Evolutionary conservation across 78 protist genomes (phyloP).

Genomic region (Cavenderia fasciculata): DNA sequence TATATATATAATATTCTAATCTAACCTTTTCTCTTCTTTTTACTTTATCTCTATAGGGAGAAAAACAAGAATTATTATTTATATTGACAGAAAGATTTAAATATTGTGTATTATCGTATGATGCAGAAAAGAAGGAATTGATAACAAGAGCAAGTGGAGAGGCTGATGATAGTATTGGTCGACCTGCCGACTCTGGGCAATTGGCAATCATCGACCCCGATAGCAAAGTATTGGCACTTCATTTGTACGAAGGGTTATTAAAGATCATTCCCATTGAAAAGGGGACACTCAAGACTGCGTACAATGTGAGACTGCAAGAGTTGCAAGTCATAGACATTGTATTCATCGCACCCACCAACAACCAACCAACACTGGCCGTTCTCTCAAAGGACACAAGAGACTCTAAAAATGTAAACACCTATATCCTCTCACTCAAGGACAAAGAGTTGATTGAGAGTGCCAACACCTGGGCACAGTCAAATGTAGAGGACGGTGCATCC

Average conservation of each 20-base stretch:
- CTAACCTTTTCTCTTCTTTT: not conserved
- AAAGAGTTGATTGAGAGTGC: constrained; percentile 76
- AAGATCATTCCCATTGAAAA: constrained; percentile 75
- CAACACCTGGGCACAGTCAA: constrained; percentile 41
- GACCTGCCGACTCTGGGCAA: constrained; percentile 73
- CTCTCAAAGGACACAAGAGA: constrained; percentile 87
- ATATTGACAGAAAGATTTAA: constrained; percentile 79
- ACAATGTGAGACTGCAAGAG: constrained; percentile 84
- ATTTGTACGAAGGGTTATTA: constrained; percentile 80
- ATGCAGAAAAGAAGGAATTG: constrained; percentile 54
- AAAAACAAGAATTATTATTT: constrained; percentile 63
- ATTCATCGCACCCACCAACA: constrained; percentile 69
- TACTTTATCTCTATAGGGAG: constrained; percentile 1
- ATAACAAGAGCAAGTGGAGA: constrained; percentile 84
- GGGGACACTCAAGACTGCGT: constrained; percentile 55
- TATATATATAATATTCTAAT: not conserved
- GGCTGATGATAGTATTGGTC: constrained; percentile 68
- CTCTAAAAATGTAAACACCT: constrained; percentile 74
- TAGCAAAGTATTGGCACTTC: constrained; percentile 75
- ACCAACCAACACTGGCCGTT: constrained; percentile 81
- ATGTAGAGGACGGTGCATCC: constrained; percentile 78
- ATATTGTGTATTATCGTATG: constrained; percentile 81
- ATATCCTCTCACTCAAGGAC: constrained; percentile 11
- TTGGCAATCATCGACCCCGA: constrained; percentile 86
- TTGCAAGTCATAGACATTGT: constrained; percentile 85